Evolutionary conservation across 352 stramenopile species (phyloP), one percentile per base, ranked within the genome.

Genomic region (Phytophthora meadii): DNA sequence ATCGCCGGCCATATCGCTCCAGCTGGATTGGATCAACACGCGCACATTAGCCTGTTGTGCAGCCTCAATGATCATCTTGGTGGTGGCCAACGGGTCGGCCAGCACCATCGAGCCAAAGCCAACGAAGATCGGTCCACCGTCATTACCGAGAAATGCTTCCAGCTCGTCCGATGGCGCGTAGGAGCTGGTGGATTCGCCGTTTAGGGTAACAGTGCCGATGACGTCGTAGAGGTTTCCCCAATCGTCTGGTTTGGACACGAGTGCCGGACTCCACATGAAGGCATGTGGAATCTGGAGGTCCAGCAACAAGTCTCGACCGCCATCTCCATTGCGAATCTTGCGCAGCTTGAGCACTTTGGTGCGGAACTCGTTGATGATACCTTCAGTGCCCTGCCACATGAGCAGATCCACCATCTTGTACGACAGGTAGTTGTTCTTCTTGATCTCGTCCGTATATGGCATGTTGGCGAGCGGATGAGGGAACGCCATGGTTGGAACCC

Each of bases 331-430:
- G 36, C 60, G 52, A 30, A 68, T 68, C 36, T 55, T 55, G 25
- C 45, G 52, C 44, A 68, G 36, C 27, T 63, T 56, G 12, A 63
- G 41, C 27, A 68, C 60, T 5, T 68, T 51, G 25, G 60, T 68
- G 44, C 60, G 60, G 45, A 68, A 68, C 27, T 55, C 60, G 60
- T 68, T 68, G 44, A 68, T 46, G 42, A 68, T 15, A 5, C 44
- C 52, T 5, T 57, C 52, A 0, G 60, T 68, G 24, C 60, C 60
- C 15, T 63, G 52, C 60, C 60, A 68, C 53, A 68, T 57, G 45
- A 68, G 34, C 34, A 68, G n/a, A 6, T 68, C 60, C 17, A 68
- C 60, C 44, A 68, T 48, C 22, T 63, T 68, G 60, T 68, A 68
- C 25, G 53, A 57, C 34, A 68, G 19, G 37, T 63, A 63, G 22